Conservation (phyloP, 2,329 filamentous ascomycete genomes). For the Septoria linicola region DNA sequence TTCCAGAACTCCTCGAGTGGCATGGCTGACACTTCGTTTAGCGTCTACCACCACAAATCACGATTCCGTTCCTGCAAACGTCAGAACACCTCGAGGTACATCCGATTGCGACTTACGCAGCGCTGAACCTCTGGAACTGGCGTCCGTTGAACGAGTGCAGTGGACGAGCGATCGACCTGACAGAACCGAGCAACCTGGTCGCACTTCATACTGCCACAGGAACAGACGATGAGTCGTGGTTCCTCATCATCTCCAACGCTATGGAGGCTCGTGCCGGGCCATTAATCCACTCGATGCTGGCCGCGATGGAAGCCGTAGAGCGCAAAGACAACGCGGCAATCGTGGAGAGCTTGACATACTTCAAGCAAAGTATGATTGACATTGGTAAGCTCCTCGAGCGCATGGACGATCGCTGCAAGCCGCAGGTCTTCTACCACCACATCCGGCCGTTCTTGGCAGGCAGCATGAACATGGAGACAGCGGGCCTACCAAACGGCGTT, state of each 20-base stretch:
- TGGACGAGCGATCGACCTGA: conserved; percentile 60
- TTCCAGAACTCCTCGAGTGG: background rate
- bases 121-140: conserved; percentile 93
- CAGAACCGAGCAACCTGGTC: conserved; percentile 81
- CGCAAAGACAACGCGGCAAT: conserved; percentile 41
- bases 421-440: conserved; percentile 52
- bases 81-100: conserved; percentile 74
- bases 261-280: conserved; percentile 53
- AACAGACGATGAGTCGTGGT: conserved; percentile 92
- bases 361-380: conserved; percentile 45
- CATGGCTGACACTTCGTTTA: conserved; percentile 31
- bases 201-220: conserved; percentile 88
- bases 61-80: conserved; percentile 75
- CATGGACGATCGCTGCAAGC: conserved; percentile 53
- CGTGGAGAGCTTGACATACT: conserved; percentile 41
- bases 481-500: conserved; percentile 52
- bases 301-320: conserved; percentile 48
- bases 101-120: conserved; percentile 90
- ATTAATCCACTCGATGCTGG: conserved; percentile 48
- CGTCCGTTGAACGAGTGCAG: conserved; percentile 69
- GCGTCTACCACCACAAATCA: conserved; percentile 73
- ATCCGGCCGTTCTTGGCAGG: conserved; percentile 55
- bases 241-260: conserved; percentile 54
- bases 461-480: conserved; percentile 54
- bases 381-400: conserved; percentile 46